Evolutionary conservation across 192 early-diverging fungal species (phyloP).

Genomic region (Cetraspora pellucida): DNA sequence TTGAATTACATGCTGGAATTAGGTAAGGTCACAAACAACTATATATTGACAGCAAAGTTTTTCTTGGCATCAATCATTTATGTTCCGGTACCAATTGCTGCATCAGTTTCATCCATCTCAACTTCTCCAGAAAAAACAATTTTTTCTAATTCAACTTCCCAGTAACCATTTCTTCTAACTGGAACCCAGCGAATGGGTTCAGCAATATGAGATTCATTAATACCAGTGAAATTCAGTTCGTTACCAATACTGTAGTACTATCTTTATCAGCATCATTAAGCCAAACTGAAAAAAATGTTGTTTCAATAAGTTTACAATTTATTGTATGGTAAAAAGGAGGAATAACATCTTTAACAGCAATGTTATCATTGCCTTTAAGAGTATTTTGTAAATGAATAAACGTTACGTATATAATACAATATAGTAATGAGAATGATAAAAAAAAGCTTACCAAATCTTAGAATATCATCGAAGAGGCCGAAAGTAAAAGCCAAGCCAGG

Average conservation of each 20-base stretch:
- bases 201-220: slow-evolving; percentile 73
- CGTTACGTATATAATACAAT: background rate
- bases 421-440: background rate
- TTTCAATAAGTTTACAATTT: slow-evolving; percentile 71
- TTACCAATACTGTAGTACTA: slow-evolving; percentile 70
- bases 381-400: background rate
- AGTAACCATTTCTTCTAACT: slow-evolving; percentile 92
- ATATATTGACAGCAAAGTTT: slow-evolving; percentile 86
- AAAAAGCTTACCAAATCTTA: slow-evolving; percentile 67
- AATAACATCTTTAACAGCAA: slow-evolving; percentile 83
- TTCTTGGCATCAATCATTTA: slow-evolving; percentile 88
- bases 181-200: slow-evolving; percentile 79
- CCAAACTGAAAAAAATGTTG: slow-evolving; percentile 90
- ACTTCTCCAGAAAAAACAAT: slow-evolving; percentile 78
- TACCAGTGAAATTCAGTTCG: slow-evolving; percentile 86
- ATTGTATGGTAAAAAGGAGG: slow-evolving; percentile 98
- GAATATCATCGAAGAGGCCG: slow-evolving; percentile 94
- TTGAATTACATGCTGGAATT: slow-evolving; percentile 78
- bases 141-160: slow-evolving; percentile 91
- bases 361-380: slow-evolving; percentile 66
- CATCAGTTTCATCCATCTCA: slow-evolving; percentile 63
- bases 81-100: slow-evolving; percentile 95
- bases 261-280: slow-evolving; percentile 67
- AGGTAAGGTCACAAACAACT: slow-evolving; percentile 82
- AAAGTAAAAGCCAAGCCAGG: slow-evolving; percentile 94